phyloP scores from a whole-genome alignment of 1,284 basidiomycete genomes.

The Tremellales sp. region DNA sequence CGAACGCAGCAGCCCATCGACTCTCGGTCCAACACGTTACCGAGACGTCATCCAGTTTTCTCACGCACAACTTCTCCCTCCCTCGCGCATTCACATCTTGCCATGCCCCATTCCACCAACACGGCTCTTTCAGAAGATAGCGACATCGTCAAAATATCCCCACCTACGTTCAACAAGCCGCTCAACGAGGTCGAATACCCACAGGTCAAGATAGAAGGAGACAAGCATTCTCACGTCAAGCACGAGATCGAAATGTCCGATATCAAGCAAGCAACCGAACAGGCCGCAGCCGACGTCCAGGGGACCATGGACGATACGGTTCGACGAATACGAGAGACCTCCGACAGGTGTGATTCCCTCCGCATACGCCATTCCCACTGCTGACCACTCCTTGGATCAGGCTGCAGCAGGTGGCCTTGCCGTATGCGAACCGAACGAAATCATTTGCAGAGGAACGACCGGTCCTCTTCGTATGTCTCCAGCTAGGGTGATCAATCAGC shows the following conservation, averaged over 20 bases:
- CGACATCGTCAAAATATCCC: conserved; percentile 19
- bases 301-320: conserved; percentile 26
- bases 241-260: conserved; percentile 4
- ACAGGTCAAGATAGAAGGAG: not conserved
- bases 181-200: too few relatives aligned
- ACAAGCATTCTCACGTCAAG: conserved; percentile 4
- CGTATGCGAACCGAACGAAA: conserved; percentile 30
- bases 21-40: too few relatives aligned
- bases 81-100: too few relatives aligned
- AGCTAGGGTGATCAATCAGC: not conserved
- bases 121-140: not conserved
- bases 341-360: conserved; percentile 23
- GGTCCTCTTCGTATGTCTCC: conserved; percentile 34
- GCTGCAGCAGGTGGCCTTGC: conserved; percentile 28
- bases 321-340: conserved; percentile 26
- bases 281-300: conserved; percentile 14
- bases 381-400: conserved; percentile 13
- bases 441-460: conserved; percentile 34
- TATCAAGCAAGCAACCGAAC: not conserved
- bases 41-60: too few relatives aligned
- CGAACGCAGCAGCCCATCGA: too few relatives aligned
- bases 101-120: too few relatives aligned
- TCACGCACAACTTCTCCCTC: too few relatives aligned
- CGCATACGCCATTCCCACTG: not conserved
- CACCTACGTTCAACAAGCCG: conserved; percentile 8